These are phyloP conservation scores for Melastoma malabathricum DNA, from an alignment of 345 rosid genomes.

Conservation along the genomic window DNA sequence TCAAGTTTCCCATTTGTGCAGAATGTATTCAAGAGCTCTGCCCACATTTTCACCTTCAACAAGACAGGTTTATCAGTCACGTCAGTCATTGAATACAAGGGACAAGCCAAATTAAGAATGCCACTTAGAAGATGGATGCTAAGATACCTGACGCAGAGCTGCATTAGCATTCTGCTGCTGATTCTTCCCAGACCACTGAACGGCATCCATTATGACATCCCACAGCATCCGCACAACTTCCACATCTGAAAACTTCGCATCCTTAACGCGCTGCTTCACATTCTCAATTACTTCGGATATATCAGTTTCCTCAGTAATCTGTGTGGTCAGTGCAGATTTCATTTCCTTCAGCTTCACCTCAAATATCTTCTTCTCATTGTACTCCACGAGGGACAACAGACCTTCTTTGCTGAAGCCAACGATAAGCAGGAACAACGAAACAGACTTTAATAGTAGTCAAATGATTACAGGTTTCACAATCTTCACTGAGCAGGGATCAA, in stretches of 20 bases:
- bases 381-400: conserved; percentile 66
- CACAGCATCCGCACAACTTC: conserved; percentile 77
- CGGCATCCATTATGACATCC: conserved; percentile 98
- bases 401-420: conserved; percentile 71
- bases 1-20: conserved; percentile 84
- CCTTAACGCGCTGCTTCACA: conserved; percentile 75
- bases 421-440: not conserved
- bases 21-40: conserved; percentile 58
- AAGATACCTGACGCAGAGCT: conserved; percentile 66
- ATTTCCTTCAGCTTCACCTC: conserved; percentile 84
- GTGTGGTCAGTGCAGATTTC: conserved; percentile 69
- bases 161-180: conserved; percentile 94
- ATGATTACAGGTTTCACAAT: too few species aligned
- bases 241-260: conserved; percentile 68
- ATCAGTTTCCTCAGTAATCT: conserved; percentile 66
- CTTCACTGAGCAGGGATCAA: too few species aligned
- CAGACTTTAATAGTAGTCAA: too few species aligned
- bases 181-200: conserved; percentile 98
- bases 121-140: too few species aligned
- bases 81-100: too few species aligned
- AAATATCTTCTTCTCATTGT: conserved; percentile 83
- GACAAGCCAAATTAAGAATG: too few species aligned
- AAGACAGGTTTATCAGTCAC: not conserved
- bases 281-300: conserved; percentile 74
- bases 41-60: conserved; percentile 86